These are phyloP conservation scores for Citrus glauca DNA, from an alignment of 345 rosid species.

Conservation along the genomic window DNA sequence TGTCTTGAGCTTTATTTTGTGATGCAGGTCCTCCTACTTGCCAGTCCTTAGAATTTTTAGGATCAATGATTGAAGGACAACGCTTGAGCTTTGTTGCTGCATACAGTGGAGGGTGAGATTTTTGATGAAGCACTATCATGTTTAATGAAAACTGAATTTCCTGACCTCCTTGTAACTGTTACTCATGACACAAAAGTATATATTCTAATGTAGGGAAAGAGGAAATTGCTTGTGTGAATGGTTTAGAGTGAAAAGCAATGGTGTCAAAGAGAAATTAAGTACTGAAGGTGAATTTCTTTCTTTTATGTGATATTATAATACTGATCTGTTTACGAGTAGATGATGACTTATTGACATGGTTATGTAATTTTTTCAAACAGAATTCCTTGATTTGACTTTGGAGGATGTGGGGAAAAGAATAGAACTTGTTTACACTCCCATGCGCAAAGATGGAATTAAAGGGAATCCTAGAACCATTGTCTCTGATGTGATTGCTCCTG, in stretches of 20 bases:
- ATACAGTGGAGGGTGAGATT: constrained; percentile 83
- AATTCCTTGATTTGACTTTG: constrained; percentile 74
- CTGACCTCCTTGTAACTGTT: neutral
- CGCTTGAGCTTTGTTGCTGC: constrained; percentile 82
- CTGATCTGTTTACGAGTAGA: neutral
- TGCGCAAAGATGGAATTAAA: constrained; percentile 76
- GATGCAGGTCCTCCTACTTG: constrained; percentile 79
- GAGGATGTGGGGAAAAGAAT: constrained; percentile 75
- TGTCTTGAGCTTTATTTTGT: constrained; percentile 10
- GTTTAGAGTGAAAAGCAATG: constrained; percentile 72
- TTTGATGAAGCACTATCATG: constrained; percentile 5
- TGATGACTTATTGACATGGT: constrained; percentile 14
- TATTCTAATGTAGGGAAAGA: constrained; percentile 52
- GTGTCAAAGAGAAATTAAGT: constrained; percentile 58
- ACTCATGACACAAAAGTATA: constrained; percentile 6
- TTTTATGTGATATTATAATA: neutral
- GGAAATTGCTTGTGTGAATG: constrained; percentile 81
- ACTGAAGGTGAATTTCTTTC: constrained; percentile 50
- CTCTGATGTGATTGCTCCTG: constrained; percentile 69
- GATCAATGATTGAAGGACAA: constrained; percentile 93
- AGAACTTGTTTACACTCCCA: constrained; percentile 80
- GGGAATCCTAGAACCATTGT: constrained; percentile 66
- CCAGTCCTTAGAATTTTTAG: constrained; percentile 77
- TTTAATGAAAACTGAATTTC: constrained; percentile 7
- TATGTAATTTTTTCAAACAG: constrained; percentile 34